These are phyloP conservation scores for Pleurotus salmoneostramineus DNA, from an alignment of 768 basidiomycete species.

Conservation along the genomic window DNA sequence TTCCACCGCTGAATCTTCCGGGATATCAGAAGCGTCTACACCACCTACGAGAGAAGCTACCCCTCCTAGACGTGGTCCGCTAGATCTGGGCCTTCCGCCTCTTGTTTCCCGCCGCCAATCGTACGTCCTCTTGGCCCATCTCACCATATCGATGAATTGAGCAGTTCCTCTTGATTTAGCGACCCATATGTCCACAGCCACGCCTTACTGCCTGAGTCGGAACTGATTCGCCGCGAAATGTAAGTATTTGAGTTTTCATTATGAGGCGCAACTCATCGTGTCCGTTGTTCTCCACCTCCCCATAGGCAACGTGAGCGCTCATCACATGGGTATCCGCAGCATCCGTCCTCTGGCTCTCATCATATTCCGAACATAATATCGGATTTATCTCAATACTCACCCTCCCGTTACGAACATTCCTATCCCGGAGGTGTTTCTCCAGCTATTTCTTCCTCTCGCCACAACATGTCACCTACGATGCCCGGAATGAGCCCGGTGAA, in stretches of 20 bases:
- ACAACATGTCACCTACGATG: conserved; percentile 35
- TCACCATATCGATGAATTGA: conserved; percentile 11
- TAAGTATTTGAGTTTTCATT: conserved; percentile 23
- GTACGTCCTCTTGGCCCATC: conserved; percentile 23
- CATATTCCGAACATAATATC: conserved; percentile 57
- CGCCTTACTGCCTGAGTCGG: conserved; percentile 39
- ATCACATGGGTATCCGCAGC: conserved; percentile 32
- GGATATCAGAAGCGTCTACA: conserved; percentile 66
- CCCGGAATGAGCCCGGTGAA: conserved; percentile 45
- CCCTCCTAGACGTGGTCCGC: conserved; percentile 50
- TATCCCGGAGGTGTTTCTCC: conserved; percentile 36
- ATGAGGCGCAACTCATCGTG: background rate
- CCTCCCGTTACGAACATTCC: conserved; percentile 48
- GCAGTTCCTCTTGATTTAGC: conserved; percentile 22
- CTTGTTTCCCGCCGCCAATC: conserved; percentile 35
- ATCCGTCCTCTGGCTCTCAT: conserved; percentile 34
- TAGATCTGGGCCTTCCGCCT: conserved; percentile 37
- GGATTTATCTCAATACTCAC: conserved; percentile 50
- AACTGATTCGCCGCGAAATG: conserved; percentile 41
- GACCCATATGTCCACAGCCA: conserved; percentile 43
- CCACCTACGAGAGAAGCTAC: conserved; percentile 67
- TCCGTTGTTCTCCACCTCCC: background rate
- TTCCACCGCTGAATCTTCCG: conserved; percentile 74
- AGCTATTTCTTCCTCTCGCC: conserved; percentile 33
- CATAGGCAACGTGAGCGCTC: conserved; percentile 3